A percentile compares a stretch with the other conserved stretches of the same genome.
Conservation (phyloP, 805 yeast species). For the Yarrowia keelungensis region DNA sequence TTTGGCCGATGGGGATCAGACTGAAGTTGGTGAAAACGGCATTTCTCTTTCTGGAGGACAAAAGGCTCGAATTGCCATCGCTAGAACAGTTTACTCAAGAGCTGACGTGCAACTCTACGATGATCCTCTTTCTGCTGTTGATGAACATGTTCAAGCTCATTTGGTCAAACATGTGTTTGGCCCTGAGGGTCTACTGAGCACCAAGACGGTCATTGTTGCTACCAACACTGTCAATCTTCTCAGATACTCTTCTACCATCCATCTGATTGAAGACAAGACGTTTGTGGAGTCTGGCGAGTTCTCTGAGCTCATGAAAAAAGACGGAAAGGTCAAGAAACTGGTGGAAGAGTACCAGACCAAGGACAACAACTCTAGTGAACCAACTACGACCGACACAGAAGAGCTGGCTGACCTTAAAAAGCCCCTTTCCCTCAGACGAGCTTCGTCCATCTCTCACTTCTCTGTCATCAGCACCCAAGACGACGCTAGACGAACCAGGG, state of each 20-base stretch:
- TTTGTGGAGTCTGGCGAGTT: constrained; percentile 59
- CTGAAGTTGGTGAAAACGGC: constrained; percentile 97
- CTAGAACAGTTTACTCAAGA: constrained; percentile 93
- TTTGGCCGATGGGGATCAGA: constrained; percentile 86
- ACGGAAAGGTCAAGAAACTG: not conserved
- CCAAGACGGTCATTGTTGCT: constrained; percentile 76
- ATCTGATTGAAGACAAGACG: constrained; percentile 61
- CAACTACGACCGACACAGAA: not conserved
- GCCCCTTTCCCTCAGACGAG: not conserved
- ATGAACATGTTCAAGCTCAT: constrained; percentile 93
- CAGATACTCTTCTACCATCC: constrained; percentile 70
- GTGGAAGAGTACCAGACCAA: constrained; percentile 2
- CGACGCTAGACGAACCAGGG: constrained; percentile 1
- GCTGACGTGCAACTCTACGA: constrained; percentile 91
- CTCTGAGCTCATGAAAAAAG: not conserved
- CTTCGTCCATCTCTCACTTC: constrained; percentile 4
- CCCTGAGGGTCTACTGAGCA: constrained; percentile 64
- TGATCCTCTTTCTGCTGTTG: constrained; percentile 95
- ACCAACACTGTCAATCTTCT: constrained; percentile 82
- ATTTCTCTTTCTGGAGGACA: constrained; percentile 97
- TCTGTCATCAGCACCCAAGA: not conserved
- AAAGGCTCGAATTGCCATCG: constrained; percentile 91
- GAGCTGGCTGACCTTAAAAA: not conserved
- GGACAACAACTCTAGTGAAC: not conserved
- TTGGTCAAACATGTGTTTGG: constrained; percentile 72